These are phyloP conservation scores for Rostrohypoxylon terebratum DNA, from an alignment of 495 filamentous ascomycete genomes.

Conservation along the genomic window DNA sequence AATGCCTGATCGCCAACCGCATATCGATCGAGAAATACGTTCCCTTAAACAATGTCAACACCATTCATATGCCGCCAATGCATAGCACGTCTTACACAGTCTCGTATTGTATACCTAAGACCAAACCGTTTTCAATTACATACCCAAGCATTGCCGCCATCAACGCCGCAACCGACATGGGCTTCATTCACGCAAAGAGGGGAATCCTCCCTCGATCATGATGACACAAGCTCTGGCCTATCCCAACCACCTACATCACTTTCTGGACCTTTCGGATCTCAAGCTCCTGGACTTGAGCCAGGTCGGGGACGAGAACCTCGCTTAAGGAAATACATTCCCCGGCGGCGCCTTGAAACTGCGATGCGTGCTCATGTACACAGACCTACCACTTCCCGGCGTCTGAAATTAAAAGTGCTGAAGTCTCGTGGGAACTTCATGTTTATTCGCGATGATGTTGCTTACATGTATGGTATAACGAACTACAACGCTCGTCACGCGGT, in stretches of 20 bases:
- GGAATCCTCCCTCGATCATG: neutral
- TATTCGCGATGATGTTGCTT: slow-evolving; percentile 27
- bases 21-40: slow-evolving; percentile 23
- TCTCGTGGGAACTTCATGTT: slow-evolving; percentile 6
- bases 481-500: slow-evolving; percentile 39
- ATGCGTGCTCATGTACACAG: neutral
- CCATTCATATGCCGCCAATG: slow-evolving; percentile 47
- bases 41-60: slow-evolving; percentile 37
- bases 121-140: slow-evolving; percentile 16
- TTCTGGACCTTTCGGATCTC: neutral
- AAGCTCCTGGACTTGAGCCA: neutral
- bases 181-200: neutral
- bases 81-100: slow-evolving; percentile 29
- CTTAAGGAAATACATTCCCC: slow-evolving; percentile 18
- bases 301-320: neutral
- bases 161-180: slow-evolving; percentile 15
- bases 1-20: slow-evolving; percentile 16
- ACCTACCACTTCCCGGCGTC: neutral
- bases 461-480: slow-evolving; percentile 26
- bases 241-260: neutral
- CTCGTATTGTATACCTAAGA: neutral
- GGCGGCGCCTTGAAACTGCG: neutral
- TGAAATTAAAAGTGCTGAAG: slow-evolving; percentile 37
- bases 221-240: neutral
- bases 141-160: slow-evolving; percentile 22